Conservation (phyloP, 257 asterid species). For the Marsdenia floribunda region DNA sequence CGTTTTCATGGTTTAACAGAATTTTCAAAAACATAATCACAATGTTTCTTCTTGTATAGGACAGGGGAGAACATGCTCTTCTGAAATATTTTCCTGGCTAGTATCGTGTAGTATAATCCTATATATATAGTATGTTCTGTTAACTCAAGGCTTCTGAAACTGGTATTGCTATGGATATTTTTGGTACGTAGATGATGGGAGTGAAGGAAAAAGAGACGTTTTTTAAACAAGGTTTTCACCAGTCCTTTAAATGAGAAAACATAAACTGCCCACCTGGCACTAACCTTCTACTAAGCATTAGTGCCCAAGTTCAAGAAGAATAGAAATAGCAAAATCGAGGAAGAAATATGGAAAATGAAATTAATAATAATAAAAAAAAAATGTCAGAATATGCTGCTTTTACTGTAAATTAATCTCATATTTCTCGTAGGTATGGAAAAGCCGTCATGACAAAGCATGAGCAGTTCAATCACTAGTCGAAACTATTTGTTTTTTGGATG, state of each 20-base stretch:
- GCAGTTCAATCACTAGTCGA: background rate
- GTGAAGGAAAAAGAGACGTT: background rate
- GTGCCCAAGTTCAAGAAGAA: background rate
- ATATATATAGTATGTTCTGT: background rate
- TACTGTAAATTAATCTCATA: background rate
- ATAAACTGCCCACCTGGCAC: background rate
- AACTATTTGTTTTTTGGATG: background rate
- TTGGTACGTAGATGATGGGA: too few species aligned
- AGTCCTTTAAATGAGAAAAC: too few species aligned
- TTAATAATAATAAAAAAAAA: background rate
- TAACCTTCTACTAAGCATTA: background rate
- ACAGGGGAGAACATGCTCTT: background rate
- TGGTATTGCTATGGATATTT: background rate
- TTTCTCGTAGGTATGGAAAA: background rate
- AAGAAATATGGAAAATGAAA: background rate
- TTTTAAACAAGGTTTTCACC: too few species aligned
- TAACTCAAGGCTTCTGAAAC: background rate
- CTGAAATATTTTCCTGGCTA: background rate
- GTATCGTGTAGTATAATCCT: background rate
- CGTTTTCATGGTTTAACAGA: background rate
- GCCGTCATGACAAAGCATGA: background rate
- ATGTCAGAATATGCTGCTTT: slow-evolving; percentile 30
- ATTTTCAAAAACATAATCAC: background rate
- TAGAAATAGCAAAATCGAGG: background rate
- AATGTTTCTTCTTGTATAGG: background rate